A percentile compares a stretch with the other conserved stretches of the same genome.
Evolutionary conservation across 2,329 filamentous ascomycete species (phyloP).

Genomic region (Penicillium sp.): DNA sequence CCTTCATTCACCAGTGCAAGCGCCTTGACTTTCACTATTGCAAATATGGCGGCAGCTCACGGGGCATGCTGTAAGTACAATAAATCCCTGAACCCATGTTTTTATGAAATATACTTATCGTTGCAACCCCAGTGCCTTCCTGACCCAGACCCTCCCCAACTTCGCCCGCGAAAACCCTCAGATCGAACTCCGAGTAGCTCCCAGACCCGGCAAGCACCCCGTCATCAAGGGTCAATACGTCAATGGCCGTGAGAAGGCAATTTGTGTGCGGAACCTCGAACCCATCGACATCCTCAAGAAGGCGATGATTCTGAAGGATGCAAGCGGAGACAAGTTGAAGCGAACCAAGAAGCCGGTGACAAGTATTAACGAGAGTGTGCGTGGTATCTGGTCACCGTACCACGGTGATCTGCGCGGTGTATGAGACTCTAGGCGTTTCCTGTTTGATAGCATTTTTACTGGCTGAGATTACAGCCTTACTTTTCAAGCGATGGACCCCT

Average conservation of each 20-base stretch:
- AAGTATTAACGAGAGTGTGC: slow-evolving; percentile 64
- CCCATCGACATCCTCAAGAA: slow-evolving; percentile 79
- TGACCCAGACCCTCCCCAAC: slow-evolving; percentile 70
- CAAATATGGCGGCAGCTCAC: slow-evolving; percentile 90
- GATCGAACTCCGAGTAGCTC: slow-evolving; percentile 89
- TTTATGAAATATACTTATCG: background rate
- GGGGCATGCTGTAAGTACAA: slow-evolving; percentile 79
- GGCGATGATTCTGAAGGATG: slow-evolving; percentile 52
- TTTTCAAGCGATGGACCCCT: slow-evolving; percentile 8
- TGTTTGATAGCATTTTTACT: slow-evolving; percentile 10
- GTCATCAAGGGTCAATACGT: slow-evolving; percentile 88
- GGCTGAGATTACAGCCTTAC: slow-evolving; percentile 6
- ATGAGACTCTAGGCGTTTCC: slow-evolving; percentile 31
- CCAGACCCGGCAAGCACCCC: slow-evolving; percentile 85
- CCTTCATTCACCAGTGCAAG: slow-evolving; percentile 97
- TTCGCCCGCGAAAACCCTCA: slow-evolving; percentile 82
- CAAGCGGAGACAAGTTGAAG: slow-evolving; percentile 52
- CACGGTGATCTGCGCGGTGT: slow-evolving; percentile 57
- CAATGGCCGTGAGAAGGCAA: slow-evolving; percentile 80
- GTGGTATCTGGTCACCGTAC: slow-evolving; percentile 66
- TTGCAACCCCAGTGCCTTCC: slow-evolving; percentile 65
- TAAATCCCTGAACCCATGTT: background rate
- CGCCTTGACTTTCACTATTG: slow-evolving; percentile 95
- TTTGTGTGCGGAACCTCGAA: slow-evolving; percentile 87
- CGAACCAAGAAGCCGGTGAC: slow-evolving; percentile 59